A percentile compares a stretch with the other conserved stretches of the same genome.
These are phyloP conservation scores for Clitocybe nebularis DNA, from an alignment of 1,284 basidiomycete species.

Conservation along the genomic window DNA sequence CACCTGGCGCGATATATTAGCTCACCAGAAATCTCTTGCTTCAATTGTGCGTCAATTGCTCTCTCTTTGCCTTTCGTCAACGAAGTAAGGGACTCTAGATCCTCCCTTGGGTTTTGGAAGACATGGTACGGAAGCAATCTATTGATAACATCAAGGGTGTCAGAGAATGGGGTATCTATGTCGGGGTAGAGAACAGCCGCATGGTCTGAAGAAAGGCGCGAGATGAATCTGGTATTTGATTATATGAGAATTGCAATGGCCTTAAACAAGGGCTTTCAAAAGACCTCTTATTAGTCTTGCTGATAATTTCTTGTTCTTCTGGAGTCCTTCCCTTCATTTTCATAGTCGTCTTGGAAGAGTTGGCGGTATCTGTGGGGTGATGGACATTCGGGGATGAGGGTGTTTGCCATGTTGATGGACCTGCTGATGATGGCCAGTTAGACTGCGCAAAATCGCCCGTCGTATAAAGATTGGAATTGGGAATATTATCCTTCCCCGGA, in stretches of 20 bases:
- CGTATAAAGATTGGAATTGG: constrained; percentile 20
- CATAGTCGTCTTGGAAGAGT: constrained; percentile 20
- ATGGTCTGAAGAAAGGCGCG: constrained; percentile 60
- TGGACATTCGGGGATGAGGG: constrained; percentile 22
- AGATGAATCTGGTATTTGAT: constrained; percentile 47
- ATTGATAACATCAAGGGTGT: constrained; percentile 56
- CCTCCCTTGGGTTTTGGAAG: constrained; percentile 67
- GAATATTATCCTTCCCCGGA: constrained; percentile 10
- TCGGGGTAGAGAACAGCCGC: constrained; percentile 56
- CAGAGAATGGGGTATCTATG: constrained; percentile 60
- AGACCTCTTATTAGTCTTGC: constrained; percentile 48
- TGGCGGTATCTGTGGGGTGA: constrained; percentile 10
- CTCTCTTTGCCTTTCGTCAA: constrained; percentile 59
- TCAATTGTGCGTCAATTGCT: constrained; percentile 39
- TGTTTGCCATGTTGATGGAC: constrained; percentile 32
- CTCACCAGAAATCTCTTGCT: constrained; percentile 55
- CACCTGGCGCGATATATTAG: constrained; percentile 7
- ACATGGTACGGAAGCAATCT: constrained; percentile 74
- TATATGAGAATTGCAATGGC: constrained; percentile 5
- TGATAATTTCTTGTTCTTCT: constrained; percentile 45
- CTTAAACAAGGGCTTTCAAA: constrained; percentile 7
- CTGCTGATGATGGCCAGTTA: constrained; percentile 25
- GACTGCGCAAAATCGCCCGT: constrained; percentile 17
- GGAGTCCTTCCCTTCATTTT: constrained; percentile 35
- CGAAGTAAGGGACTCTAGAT: constrained; percentile 37